Base-by-base conservation (phyloP, 2,329 filamentous ascomycete genomes). In the Penicillium sp. region DNA sequence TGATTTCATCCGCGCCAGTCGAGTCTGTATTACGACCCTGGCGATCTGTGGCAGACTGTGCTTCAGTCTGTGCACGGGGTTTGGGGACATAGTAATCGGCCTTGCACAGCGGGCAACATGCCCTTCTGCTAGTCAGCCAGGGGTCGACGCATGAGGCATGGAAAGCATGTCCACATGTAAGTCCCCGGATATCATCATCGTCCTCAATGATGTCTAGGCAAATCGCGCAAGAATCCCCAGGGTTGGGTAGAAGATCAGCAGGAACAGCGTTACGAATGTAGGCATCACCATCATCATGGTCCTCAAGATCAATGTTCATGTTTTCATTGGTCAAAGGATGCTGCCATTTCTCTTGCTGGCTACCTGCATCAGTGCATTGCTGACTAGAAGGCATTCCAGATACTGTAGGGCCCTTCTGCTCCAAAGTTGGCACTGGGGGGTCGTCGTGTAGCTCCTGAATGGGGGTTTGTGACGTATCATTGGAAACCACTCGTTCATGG, bases 81-180 rank as follows among this genome's bases (percentile, higher is more conserved):
- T 97, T 97, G 0, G 94, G 93, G 3, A 91, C 88, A 73, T 96
- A 97, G 74, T 97, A 99, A 70, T 99, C 94, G 38, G 93, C 90
- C 77, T 99, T 99, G 81, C 94, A 99, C 7, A 99, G 86, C 6
- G 94, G 94, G 72, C 94, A 99, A 78, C 93, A 97, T 26, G 94
- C 94, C 62, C 93, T 88, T 60, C 94, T 86, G 69, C 89, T 92
- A 10, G 94, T 99, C 61, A 99, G 78, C 94, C 94, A 99, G 11
- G 94, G 94, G 66, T 99, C 94, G 46, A 99, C 85, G 70, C 94
- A 99, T 37, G 88, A 90, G 48, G 91, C 92, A 72, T 99, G 94
- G 83, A 97, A 99, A 51, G 93, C 92, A 74, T 99, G 94, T n/a
- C 94, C 94, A 69, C 94, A 99, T 4, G 90, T 91, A 58, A 99